A percentile compares a stretch with the other conserved stretches of the same genome.
Evolutionary conservation across 2,329 filamentous ascomycete genomes (phyloP).

Genomic region (Apiospora malaysiana): DNA sequence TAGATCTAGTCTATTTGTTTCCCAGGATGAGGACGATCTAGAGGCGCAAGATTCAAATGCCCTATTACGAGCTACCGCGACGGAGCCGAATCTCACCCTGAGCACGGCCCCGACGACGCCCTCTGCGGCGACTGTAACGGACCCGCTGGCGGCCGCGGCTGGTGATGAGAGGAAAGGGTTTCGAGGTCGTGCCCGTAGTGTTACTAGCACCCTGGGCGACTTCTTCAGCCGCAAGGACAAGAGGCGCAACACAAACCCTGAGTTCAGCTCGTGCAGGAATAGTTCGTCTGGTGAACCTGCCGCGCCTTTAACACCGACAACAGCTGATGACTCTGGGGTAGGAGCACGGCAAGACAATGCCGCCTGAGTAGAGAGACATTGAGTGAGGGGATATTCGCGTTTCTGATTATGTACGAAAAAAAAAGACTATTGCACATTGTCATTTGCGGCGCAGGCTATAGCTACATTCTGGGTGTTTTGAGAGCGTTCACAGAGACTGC

Average conservation of each 20-base stretch:
- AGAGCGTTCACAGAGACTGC: slow-evolving; percentile 26
- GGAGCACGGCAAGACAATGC: neutral
- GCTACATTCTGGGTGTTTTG: neutral
- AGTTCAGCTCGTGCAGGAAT: slow-evolving; percentile 27
- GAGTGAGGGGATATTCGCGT: neutral
- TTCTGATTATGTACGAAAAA: neutral
- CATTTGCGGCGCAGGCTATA: slow-evolving; percentile 1
- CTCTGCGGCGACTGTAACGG: slow-evolving; percentile 29
- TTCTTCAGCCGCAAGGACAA: slow-evolving; percentile 41
- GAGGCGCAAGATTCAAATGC: slow-evolving; percentile 29
- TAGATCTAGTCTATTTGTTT: slow-evolving; percentile 60
- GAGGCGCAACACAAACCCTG: slow-evolving; percentile 36
- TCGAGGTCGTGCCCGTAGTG: slow-evolving; percentile 44
- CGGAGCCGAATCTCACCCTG: slow-evolving; percentile 23
- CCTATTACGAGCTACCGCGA: slow-evolving; percentile 31
- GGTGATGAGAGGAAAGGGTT: slow-evolving; percentile 30
- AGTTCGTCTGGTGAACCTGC: neutral
- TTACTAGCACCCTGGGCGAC: slow-evolving; percentile 46
- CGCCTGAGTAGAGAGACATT: neutral
- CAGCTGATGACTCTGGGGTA: neutral
- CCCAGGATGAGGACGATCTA: slow-evolving; percentile 48
- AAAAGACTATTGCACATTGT: neutral
- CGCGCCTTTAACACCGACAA: neutral
- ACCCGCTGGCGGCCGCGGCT: slow-evolving; percentile 25
- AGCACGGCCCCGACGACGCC: slow-evolving; percentile 8